Evolutionary conservation across 768 basidiomycete genomes (phyloP), one percentile per base, ranked within the genome.

Genomic region (Agaricus subrufescens): DNA sequence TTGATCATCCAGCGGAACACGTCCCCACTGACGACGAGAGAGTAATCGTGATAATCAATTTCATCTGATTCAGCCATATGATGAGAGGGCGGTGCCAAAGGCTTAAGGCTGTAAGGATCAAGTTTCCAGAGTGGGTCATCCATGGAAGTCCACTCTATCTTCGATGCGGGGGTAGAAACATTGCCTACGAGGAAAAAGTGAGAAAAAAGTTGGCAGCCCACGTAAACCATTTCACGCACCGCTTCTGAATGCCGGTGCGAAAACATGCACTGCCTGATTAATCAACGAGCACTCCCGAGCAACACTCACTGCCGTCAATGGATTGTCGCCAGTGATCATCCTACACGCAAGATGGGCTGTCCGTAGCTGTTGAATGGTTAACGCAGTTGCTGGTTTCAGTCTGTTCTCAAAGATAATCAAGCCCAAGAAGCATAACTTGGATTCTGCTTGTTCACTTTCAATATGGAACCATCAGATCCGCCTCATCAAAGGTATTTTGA

Each of bases 251-350:
- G 72, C 69, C 0, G 97, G 95, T 9, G 85, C 75, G 67, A 94
- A 99, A 12, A 98, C 87, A 65, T 95, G 87, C 0, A 89, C 90
- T 15, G 91, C 87, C 61, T 91, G 90, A 58, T 84, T 89, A 62
- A 98, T 86, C 54, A 99, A 73, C 42, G 82, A 83, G 61, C 96
- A 98, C 72, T 99, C 97, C 57, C 95, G 77, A 1, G 94, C 97
- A 38, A 99, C 96, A 61, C 94, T 97, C 63, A 98, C 90, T 4
- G 96, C 97, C 5, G 97, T 99, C 40, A 97, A 76, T 31, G 94
- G 87, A 61, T 99, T 99, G 66, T 99, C 97, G 9, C 97, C 97
- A 0, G 97, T 99, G 50, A 97, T 95, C 97, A 99, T 98, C 60
- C 95, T 80, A 64, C 93, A 95, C 19, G 93, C 90, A 38, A 99